These are phyloP conservation scores for Cutaneotrichosporon daszewskae DNA, from an alignment of 1,284 basidiomycete species.

Conservation along the genomic window DNA sequence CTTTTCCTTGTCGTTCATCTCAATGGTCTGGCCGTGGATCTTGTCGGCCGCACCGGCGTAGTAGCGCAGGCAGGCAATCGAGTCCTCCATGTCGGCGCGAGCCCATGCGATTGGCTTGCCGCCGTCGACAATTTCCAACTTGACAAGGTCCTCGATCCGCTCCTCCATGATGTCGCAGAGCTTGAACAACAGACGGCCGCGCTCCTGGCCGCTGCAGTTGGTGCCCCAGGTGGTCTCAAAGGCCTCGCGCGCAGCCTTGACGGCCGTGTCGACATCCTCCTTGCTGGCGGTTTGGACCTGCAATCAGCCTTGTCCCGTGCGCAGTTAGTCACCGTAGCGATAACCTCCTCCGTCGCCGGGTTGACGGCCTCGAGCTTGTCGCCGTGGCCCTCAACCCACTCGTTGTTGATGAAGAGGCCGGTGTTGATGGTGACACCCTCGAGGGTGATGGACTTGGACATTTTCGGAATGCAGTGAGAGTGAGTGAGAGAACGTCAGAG, in stretches of 20 bases:
- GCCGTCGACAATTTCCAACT: constrained; percentile 71
- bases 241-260: constrained; percentile 70
- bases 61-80: constrained; percentile 65
- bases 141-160: constrained; percentile 62
- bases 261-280: constrained; percentile 76
- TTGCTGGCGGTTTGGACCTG: constrained; percentile 19
- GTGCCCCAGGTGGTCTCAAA: constrained; percentile 66
- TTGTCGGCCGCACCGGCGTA: constrained; percentile 60
- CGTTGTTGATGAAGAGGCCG: constrained; percentile 32
- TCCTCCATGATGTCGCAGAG: constrained; percentile 87
- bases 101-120: constrained; percentile 70
- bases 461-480: no score
- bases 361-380: constrained; percentile 28
- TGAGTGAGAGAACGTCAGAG: no score
- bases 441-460: constrained; percentile 3
- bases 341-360: constrained; percentile 55
- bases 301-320: constrained; percentile 23
- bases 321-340: constrained; percentile 28
- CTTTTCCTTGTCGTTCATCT: constrained; percentile 53
- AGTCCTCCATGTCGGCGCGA: constrained; percentile 69
- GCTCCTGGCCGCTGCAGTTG: constrained; percentile 66
- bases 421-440: constrained; percentile 11
- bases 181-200: constrained; percentile 68
- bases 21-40: constrained; percentile 55
- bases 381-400: constrained; percentile 27